Evolutionary conservation across 106 monocot genomes (phyloP).

Genomic region (Amphibolis antarctica): DNA sequence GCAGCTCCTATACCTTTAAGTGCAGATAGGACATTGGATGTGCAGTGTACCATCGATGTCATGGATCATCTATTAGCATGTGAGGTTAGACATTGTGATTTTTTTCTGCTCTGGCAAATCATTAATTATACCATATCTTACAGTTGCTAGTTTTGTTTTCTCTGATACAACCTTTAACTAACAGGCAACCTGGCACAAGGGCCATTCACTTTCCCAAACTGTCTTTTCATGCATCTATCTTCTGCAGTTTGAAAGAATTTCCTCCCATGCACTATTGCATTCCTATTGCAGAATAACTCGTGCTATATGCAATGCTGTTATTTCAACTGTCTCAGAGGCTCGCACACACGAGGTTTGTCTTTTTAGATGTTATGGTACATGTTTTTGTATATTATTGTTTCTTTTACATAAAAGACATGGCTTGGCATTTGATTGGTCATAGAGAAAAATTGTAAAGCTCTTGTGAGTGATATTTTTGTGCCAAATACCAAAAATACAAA

Average conservation of each 20-base stretch:
- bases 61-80: slow-evolving; percentile 97
- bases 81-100: slow-evolving; percentile 39
- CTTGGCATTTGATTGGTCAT: too few species aligned
- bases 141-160: background rate
- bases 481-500: too few species aligned
- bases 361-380: background rate
- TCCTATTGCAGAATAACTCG: slow-evolving; percentile 73
- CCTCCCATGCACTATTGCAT: slow-evolving; percentile 84
- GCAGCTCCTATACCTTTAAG: slow-evolving; percentile 88
- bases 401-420: too few species aligned
- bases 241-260: slow-evolving; percentile 77
- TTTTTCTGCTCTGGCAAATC: slow-evolving; percentile 6
- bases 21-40: slow-evolving; percentile 58
- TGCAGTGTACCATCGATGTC: slow-evolving; percentile 73
- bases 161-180: slow-evolving; percentile 11
- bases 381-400: too few species aligned
- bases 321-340: slow-evolving; percentile 72
- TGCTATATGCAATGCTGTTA: slow-evolving; percentile 64
- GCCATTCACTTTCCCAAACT: slow-evolving; percentile 81
- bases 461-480: too few species aligned
- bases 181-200: slow-evolving; percentile 98
- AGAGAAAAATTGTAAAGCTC: too few species aligned
- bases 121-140: slow-evolving; percentile 4
- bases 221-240: slow-evolving; percentile 97
- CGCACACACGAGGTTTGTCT: slow-evolving; percentile 87